These are phyloP conservation scores for Cymbopogon flexuosus DNA, from an alignment of 202 grass and related monocot species.

Conservation along the genomic window DNA sequence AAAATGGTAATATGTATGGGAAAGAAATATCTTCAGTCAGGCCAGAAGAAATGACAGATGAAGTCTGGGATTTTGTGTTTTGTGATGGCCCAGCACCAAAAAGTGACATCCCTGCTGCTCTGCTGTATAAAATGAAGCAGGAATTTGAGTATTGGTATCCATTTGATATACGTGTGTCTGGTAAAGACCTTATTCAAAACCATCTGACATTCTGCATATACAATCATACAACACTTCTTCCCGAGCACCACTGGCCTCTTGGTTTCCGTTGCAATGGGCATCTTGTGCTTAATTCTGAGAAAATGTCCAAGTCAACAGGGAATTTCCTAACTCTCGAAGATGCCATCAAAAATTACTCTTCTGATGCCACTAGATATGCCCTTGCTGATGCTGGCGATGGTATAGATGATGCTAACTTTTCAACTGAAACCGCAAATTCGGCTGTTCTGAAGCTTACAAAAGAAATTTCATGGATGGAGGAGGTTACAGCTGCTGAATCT, in stretches of 20 bases:
- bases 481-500: background rate
- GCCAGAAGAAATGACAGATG: slow-evolving; percentile 62
- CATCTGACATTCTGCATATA: background rate
- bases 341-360: background rate
- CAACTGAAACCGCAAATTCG: background rate
- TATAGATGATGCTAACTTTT: background rate
- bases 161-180: slow-evolving; percentile 32
- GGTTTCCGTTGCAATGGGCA: background rate
- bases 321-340: background rate
- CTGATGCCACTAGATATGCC: background rate
- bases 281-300: background rate
- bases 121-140: slow-evolving; percentile 48
- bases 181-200: background rate
- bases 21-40: slow-evolving; percentile 8
- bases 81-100: slow-evolving; percentile 39
- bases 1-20: slow-evolving; percentile 79
- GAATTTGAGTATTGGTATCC: slow-evolving; percentile 76
- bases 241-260: background rate
- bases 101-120: slow-evolving; percentile 31
- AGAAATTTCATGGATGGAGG: background rate
- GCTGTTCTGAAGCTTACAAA: background rate
- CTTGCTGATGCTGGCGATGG: background rate
- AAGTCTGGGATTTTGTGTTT: slow-evolving; percentile 59
- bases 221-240: background rate
- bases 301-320: background rate